Evolutionary conservation across 1,139 yeast species (phyloP).

Genomic region (Taiozyma onychis): DNA sequence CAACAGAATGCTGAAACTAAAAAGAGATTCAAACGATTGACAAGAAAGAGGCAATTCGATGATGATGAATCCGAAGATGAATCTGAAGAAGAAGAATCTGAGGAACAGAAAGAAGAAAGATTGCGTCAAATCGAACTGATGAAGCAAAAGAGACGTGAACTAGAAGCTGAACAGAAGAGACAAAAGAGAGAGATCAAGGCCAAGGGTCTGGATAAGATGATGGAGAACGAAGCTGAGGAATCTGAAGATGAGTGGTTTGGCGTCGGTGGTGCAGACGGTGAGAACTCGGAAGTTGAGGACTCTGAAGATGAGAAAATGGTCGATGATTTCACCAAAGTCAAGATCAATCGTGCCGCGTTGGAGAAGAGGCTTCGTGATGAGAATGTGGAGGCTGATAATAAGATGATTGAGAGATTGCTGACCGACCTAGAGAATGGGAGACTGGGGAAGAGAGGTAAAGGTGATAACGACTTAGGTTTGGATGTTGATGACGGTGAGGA

Average conservation of each 20-base stretch:
- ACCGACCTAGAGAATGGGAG: conserved; percentile 83
- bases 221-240: conserved; percentile 76
- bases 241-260: conserved; percentile 97
- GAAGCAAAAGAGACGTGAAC: conserved; percentile 22
- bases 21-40: conserved; percentile 5
- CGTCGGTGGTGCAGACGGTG: conserved; percentile 78
- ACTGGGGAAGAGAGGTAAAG: conserved; percentile 55
- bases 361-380: conserved; percentile 60
- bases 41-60: conserved; percentile 1
- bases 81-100: conserved; percentile 15
- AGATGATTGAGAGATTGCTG: conserved; percentile 65
- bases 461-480: conserved; percentile 48
- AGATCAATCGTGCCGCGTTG: conserved; percentile 54
- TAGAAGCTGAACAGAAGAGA: conserved; percentile 36
- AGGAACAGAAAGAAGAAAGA: conserved; percentile 15
- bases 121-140: conserved; percentile 16
- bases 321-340: conserved; percentile 62
- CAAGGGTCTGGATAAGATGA: conserved; percentile 27
- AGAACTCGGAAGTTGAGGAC: conserved; percentile 56
- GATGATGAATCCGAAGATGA: conserved; percentile 8
- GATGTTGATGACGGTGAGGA: conserved; percentile 63
- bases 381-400: conserved; percentile 62
- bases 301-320: conserved; percentile 80
- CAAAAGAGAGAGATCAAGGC: conserved; percentile 32
- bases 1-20: conserved; percentile 6